A percentile compares a stretch with the other conserved stretches of the same genome.
Evolutionary conservation across 164 flowering plant genomes (phyloP).

Genomic region (Macadamia tetraphylla): DNA sequence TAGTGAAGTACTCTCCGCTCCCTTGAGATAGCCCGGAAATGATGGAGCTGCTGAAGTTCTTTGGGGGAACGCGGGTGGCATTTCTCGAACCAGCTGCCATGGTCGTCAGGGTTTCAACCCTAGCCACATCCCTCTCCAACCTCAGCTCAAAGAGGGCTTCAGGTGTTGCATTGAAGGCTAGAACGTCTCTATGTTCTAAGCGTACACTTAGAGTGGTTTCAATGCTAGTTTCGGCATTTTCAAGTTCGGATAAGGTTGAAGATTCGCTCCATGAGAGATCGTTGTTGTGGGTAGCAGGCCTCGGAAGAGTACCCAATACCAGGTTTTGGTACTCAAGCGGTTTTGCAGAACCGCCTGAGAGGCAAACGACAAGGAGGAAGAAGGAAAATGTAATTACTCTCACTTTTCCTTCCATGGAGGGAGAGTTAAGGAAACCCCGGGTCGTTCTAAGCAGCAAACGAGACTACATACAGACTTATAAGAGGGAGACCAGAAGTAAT

Average conservation of each 20-base stretch:
- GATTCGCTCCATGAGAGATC: constrained; percentile 37
- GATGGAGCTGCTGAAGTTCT: constrained; percentile 18
- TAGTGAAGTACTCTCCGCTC: constrained; percentile 90
- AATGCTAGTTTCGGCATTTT: not conserved
- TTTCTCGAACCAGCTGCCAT: too few relatives aligned
- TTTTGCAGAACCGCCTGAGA: constrained; percentile 7
- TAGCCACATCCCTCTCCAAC: too few relatives aligned
- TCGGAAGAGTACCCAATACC: constrained; percentile 29
- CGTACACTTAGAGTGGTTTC: constrained; percentile 25
- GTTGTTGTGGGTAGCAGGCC: constrained; percentile 18
- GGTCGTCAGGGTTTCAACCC: too few relatives aligned
- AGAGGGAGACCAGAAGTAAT: too few relatives aligned
- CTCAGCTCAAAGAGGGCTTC: too few relatives aligned
- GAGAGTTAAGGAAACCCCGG: not conserved
- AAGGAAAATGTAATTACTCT: constrained; percentile 7
- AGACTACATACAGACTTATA: too few relatives aligned
- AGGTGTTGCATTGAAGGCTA: constrained; percentile 17
- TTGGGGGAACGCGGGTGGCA: too few relatives aligned
- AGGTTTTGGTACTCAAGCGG: constrained; percentile 37
- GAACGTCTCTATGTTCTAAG: constrained; percentile 50
- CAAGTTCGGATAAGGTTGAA: constrained; percentile 12
- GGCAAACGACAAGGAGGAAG: constrained; percentile 9
- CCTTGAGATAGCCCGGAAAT: constrained; percentile 77
- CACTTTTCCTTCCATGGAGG: constrained; percentile 3
- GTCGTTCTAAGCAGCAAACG: too few relatives aligned